Conservation (phyloP, 169 alveolate genomes). For the Ichthyophthirius multifiliis region DNA sequence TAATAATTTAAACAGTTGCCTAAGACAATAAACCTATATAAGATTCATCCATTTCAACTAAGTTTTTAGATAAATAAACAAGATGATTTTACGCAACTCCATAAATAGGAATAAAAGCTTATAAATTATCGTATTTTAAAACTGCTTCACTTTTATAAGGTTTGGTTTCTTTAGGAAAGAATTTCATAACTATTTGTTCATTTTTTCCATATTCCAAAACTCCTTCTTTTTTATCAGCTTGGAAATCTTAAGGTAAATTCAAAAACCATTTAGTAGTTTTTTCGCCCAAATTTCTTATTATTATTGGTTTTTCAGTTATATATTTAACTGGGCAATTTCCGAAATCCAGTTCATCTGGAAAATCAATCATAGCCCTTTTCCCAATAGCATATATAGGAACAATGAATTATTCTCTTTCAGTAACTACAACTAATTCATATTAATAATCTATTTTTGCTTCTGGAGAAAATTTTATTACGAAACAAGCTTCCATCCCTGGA, state of each 20-base stretch:
- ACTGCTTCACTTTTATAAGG: conserved; percentile 75
- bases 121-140: conserved; percentile 80
- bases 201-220: conserved; percentile 82
- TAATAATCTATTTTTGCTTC: conserved; percentile 89
- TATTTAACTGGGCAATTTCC: conserved; percentile 90
- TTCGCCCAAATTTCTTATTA: conserved; percentile 92
- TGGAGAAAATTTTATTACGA: conserved; percentile 84
- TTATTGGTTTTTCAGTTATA: conserved; percentile 87
- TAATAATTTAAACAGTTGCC: conserved; percentile 84
- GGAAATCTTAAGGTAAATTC: conserved; percentile 72
- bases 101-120: conserved; percentile 71
- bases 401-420: conserved; percentile 89
- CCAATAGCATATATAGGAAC: conserved; percentile 92
- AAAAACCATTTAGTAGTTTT: conserved; percentile 89
- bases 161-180: conserved; percentile 74
- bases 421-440: conserved; percentile 88
- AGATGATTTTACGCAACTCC: conserved; percentile 86
- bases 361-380: conserved; percentile 86
- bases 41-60: conserved; percentile 86
- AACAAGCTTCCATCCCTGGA: conserved; percentile 91
- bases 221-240: conserved; percentile 83
- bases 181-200: conserved; percentile 76
- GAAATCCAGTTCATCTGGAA: conserved; percentile 89
- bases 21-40: conserved; percentile 87
- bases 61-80: conserved; percentile 70